A percentile compares a stretch with the other conserved stretches of the same genome.
phyloP scores from a whole-genome alignment of 108 stramenopile genomes.

The Fragilariopsis cylindrus region DNA sequence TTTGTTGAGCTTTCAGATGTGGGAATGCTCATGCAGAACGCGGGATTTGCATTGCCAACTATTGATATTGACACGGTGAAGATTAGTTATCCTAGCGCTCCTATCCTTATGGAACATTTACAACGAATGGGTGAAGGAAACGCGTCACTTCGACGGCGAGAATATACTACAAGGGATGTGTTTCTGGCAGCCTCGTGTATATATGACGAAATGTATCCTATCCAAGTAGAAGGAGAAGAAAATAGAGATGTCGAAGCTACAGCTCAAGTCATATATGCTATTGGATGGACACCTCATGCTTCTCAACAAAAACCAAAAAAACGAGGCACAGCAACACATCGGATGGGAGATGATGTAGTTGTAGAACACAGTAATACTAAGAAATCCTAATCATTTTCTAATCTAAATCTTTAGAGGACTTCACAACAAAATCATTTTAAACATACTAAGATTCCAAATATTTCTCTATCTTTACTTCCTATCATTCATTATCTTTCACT shows the following conservation, averaged over 20 bases:
- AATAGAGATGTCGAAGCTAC: conserved; percentile 58
- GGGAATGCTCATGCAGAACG: conserved; percentile 79
- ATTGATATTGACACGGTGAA: conserved; percentile 94
- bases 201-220: conserved; percentile 83
- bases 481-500: too few species aligned
- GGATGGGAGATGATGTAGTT: conserved; percentile 59
- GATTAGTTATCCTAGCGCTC: conserved; percentile 79
- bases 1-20: conserved; percentile 92
- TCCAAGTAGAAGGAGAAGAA: conserved; percentile 45
- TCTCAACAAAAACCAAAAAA: conserved; percentile 87
- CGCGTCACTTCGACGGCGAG: conserved; percentile 62
- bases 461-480: too few species aligned
- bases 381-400: background rate
- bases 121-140: conserved; percentile 96
- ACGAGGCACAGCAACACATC: conserved; percentile 76
- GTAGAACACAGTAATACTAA: conserved; percentile 10
- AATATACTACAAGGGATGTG: conserved; percentile 69
- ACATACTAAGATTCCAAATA: too few species aligned
- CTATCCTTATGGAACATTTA: conserved; percentile 90
- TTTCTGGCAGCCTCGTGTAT: conserved; percentile 90
- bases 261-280: conserved; percentile 93
- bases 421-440: background rate
- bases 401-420: background rate
- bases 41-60: conserved; percentile 92
- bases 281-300: conserved; percentile 96